These are phyloP conservation scores for Heterobasidion parviporum DNA, from an alignment of 1,284 basidiomycete genomes.

Conservation along the genomic window DNA sequence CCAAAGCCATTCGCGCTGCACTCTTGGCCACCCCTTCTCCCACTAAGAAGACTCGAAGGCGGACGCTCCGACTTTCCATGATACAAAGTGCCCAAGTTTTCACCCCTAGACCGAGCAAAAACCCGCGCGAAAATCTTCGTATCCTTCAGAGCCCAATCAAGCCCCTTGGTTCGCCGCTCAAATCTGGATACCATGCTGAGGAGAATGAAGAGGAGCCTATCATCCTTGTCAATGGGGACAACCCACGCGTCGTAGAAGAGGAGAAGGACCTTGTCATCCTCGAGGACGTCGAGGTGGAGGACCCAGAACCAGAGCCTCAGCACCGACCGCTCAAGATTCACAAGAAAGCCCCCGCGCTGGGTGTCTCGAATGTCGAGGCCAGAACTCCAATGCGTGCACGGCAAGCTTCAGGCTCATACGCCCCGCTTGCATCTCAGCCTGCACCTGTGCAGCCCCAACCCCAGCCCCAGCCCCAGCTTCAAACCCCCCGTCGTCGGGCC, in stretches of 20 bases:
- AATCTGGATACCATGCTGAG: slow-evolving; percentile 13
- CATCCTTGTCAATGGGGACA: slow-evolving; percentile 56
- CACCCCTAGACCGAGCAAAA: slow-evolving; percentile 48
- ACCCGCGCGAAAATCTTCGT: slow-evolving; percentile 54
- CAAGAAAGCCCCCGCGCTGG: background rate
- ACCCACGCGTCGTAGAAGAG: slow-evolving; percentile 60
- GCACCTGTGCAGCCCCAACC: slow-evolving; percentile 13
- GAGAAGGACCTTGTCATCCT: slow-evolving; percentile 64
- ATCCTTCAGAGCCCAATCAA: slow-evolving; percentile 53
- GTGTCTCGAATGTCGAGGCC: slow-evolving; percentile 5
- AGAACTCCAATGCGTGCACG: slow-evolving; percentile 8
- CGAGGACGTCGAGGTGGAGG: slow-evolving; percentile 44
- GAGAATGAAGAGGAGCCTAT: slow-evolving; percentile 32
- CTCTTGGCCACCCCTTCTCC: slow-evolving; percentile 40
- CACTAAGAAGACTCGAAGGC: slow-evolving; percentile 17
- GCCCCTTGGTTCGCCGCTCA: slow-evolving; percentile 21
- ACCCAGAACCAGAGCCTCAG: slow-evolving; percentile 8
- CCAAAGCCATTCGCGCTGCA: slow-evolving; percentile 56
- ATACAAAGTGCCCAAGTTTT: slow-evolving; percentile 67
- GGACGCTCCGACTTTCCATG: slow-evolving; percentile 61
- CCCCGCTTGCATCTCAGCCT: slow-evolving; percentile 12
- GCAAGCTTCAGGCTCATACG: slow-evolving; percentile 2
- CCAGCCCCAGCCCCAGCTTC: slow-evolving; percentile 15
- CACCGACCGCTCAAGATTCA: background rate
- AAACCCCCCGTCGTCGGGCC: slow-evolving; percentile 32